Percentiles rank a stretch among this genome's conserved stretches.
phyloP scores from a whole-genome alignment of 2,329 filamentous ascomycete species.

The Penicillium paneum region DNA sequence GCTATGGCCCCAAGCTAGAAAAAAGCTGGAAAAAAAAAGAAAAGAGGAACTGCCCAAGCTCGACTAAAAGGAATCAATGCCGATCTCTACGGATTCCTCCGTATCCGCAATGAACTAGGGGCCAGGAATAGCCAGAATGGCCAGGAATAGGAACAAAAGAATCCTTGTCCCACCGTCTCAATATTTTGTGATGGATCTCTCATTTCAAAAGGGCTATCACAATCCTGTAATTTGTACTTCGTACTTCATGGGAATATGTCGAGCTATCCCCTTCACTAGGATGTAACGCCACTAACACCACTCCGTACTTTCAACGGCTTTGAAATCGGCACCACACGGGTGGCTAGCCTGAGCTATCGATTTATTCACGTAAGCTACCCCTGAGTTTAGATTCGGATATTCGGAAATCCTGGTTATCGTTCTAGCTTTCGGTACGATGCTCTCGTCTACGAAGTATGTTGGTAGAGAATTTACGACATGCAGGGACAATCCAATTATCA shows the following conservation, averaged over 20 bases:
- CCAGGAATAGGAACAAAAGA: neutral
- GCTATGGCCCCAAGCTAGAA: neutral
- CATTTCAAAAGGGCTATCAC: conserved; percentile 5
- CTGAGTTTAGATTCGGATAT: neutral
- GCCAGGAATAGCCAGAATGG: neutral
- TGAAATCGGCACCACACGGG: neutral
- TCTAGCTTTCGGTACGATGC: neutral
- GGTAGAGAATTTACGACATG: neutral
- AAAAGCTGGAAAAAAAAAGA: neutral
- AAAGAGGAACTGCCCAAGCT: neutral
- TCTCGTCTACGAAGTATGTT: neutral
- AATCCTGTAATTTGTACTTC: neutral
- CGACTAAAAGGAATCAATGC: neutral
- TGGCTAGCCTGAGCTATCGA: neutral
- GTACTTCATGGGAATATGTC: neutral
- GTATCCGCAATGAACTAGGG: neutral
- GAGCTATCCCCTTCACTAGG: neutral
- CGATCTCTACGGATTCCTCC: neutral
- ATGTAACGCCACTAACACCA: neutral
- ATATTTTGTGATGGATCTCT: conserved; percentile 1
- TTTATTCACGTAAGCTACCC: neutral
- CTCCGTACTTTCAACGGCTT: neutral
- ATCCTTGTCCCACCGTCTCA: neutral
- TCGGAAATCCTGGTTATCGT: neutral
- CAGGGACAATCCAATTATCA: neutral